Evolutionary conservation across 176 grass and related monocot genomes (phyloP), one percentile per base, ranked within the genome.

Genomic region (Avena eriantha): DNA sequence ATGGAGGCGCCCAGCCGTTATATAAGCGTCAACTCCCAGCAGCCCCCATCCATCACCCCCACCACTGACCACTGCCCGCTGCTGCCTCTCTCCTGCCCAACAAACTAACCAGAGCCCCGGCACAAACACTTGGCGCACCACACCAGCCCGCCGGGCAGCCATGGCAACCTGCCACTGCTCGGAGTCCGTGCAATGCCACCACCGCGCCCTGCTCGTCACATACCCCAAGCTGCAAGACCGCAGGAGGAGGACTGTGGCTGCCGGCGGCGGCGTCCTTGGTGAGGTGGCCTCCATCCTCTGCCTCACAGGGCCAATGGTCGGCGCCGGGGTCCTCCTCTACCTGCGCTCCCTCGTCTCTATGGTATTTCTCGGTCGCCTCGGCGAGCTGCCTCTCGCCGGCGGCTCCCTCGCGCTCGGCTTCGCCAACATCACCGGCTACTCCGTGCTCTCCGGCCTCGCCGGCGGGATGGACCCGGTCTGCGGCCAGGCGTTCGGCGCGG

Each of bases 381-480:
- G 95, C 8, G 77, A 82, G 82, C 85, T 95, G 18, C 86, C 92
- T 0, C 89, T 98, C 60, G 95, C 95, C 47, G 95, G 93, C 45
- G 95, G 95, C 41, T 91, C 95, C 31, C 89, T 98, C 34, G 93
- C 95, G 55, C 89, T 98, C 34, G 93, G 93, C 50, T 95, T 98
- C 84, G 95, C 93, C 57, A 98, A 98, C 88, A 95, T 98, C 80
- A 95, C 93, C 22, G 95, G 95, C 12, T 98, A 95, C 86, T 98
- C 95, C 31, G 93, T 98, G 50, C 93, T 98, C 41, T 95, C 93
- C 0, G 95, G 95, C 26, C 93, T 98, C 81, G 91, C 95, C 71
- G 92, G 87, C 66, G 95, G 95, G 13, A 98, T 98, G 95, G 95
- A 98, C 81, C 95, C 95, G 8, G 87, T 98, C 11, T 98, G 95